These are phyloP conservation scores for Saturnispora dispora DNA, from an alignment of 805 yeast species.

Conservation along the genomic window DNA sequence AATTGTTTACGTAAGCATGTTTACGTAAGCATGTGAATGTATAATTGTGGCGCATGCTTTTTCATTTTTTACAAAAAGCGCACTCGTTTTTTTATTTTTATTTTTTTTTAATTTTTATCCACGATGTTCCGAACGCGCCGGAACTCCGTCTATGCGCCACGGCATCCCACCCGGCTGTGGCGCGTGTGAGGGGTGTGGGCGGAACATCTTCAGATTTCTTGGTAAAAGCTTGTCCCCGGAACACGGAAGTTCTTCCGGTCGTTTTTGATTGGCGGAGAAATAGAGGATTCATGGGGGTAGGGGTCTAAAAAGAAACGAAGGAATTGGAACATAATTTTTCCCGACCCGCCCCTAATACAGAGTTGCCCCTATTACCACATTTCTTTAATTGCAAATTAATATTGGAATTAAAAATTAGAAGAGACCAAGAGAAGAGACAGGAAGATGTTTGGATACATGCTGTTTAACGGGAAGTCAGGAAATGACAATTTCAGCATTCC, in stretches of 20 bases:
- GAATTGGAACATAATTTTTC: background rate
- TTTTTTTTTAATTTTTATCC: too few relatives aligned
- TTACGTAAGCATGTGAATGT: background rate
- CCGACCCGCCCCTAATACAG: background rate
- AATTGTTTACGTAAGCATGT: background rate
- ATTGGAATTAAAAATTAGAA: background rate
- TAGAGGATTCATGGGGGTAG: background rate
- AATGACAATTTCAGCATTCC: slow-evolving; percentile 24
- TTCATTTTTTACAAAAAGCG: too few relatives aligned
- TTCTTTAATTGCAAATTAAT: too few relatives aligned
- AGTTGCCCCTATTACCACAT: too few relatives aligned
- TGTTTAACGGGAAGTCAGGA: slow-evolving; percentile 20
- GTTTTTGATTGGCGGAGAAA: background rate
- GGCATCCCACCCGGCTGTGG: background rate
- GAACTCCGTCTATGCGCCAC: background rate
- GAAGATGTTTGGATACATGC: slow-evolving; percentile 26
- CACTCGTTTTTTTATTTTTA: too few relatives aligned
- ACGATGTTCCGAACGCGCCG: background rate
- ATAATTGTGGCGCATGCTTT: background rate
- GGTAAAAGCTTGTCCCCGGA: background rate
- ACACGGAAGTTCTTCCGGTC: background rate
- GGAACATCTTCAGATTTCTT: background rate
- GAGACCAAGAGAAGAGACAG: background rate
- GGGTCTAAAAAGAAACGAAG: background rate
- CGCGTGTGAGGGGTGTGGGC: background rate